Conservation (phyloP, 768 basidiomycete genomes). For the Leccinum uliginosum region DNA sequence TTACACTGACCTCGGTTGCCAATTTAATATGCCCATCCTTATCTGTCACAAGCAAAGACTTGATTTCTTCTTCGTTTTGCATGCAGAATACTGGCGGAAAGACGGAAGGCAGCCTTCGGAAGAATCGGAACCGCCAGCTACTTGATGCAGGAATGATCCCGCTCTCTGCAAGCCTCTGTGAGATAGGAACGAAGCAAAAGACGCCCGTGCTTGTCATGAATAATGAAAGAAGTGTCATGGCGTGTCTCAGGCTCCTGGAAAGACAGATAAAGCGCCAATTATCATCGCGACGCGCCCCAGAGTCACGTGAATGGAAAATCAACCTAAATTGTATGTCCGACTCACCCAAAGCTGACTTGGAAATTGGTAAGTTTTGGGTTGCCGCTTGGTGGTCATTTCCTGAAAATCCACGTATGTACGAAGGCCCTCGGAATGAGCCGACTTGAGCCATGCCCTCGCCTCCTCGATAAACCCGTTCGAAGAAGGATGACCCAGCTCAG, state of each 20-base stretch:
- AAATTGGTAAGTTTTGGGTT: too few relatives aligned
- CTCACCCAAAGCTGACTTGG: too few relatives aligned
- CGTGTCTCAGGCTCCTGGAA: neutral
- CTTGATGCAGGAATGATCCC: slow-evolving; percentile 14
- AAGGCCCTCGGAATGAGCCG: too few relatives aligned
- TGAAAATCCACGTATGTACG: too few relatives aligned
- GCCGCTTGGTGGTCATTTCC: too few relatives aligned
- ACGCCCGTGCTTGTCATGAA: slow-evolving; percentile 23
- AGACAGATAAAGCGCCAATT: neutral
- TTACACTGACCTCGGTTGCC: slow-evolving; percentile 5
- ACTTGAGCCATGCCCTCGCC: too few relatives aligned
- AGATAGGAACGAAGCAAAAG: slow-evolving; percentile 26
- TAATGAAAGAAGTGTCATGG: slow-evolving; percentile 21
- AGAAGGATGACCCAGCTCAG: too few relatives aligned
- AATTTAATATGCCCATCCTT: neutral
- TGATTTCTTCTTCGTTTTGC: neutral
- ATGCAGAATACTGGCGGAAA: neutral
- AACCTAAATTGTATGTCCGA: slow-evolving; percentile 47
- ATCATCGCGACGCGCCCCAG: slow-evolving; percentile 1
- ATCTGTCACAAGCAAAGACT: neutral
- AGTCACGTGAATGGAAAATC: slow-evolving; percentile 23
- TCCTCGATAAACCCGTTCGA: too few relatives aligned
- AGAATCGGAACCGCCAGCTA: slow-evolving; percentile 3
- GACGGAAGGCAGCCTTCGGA: neutral
- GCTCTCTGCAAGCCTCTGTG: slow-evolving; percentile 21